These are phyloP conservation scores for Suillus variegatus DNA, from an alignment of 768 basidiomycete genomes.

Conservation along the genomic window DNA sequence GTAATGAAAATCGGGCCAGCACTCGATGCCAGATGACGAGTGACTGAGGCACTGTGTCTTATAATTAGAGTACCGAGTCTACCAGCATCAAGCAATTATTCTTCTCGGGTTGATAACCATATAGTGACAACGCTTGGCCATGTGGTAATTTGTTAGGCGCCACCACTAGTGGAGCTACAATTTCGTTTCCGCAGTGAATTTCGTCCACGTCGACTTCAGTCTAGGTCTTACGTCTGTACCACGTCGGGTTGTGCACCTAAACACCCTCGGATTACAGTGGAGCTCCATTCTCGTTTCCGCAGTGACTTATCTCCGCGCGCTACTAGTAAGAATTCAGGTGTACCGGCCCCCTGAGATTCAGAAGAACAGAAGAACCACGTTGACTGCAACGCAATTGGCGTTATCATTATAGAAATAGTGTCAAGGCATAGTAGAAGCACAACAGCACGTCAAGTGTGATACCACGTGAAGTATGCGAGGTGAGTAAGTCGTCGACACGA, in stretches of 20 bases:
- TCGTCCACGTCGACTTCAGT: too few relatives aligned
- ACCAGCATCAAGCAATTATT: background rate
- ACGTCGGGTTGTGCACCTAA: too few relatives aligned
- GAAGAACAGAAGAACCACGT: background rate
- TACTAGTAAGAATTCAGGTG: background rate
- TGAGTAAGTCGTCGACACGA: background rate
- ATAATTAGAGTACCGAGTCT: too few relatives aligned
- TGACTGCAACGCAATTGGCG: background rate
- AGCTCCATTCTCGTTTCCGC: too few relatives aligned
- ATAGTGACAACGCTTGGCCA: background rate
- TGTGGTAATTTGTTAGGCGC: too few relatives aligned
- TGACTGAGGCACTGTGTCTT: background rate
- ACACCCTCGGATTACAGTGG: too few relatives aligned
- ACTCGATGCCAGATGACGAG: background rate
- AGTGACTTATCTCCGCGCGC: background rate
- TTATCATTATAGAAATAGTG: background rate
- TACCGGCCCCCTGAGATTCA: background rate
- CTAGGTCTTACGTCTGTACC: too few relatives aligned
- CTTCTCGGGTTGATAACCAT: background rate
- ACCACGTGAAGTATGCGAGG: background rate
- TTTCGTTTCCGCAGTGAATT: too few relatives aligned
- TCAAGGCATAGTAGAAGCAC: background rate
- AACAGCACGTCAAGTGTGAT: background rate
- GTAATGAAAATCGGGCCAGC: background rate
- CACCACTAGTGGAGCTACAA: too few relatives aligned